Evolutionary conservation across 1,139 yeast species (phyloP), one percentile per base, ranked within the genome.

Genomic region (Scheffersomyces lignicola): DNA sequence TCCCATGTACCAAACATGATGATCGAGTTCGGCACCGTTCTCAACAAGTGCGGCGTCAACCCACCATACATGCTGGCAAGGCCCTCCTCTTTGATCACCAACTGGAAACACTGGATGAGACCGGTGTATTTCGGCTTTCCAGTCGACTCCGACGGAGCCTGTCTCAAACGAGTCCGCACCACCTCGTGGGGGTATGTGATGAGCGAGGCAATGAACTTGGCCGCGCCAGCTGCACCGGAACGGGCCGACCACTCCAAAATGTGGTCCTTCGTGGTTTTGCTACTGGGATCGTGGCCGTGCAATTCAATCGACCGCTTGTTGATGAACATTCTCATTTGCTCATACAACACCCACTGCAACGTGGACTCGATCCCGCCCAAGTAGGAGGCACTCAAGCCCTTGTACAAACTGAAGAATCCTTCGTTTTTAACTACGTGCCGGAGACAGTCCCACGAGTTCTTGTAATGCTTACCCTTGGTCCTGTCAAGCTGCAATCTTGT

Each of bases 1-100:
- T 94, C 99, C 97, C 98, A 94, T 2, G 98, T 90, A 24, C 99
- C 98, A 69, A 94, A 94, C 97, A 94, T 92, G 46, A 94, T 90
- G 56, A 94, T 89, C 49, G 96, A 87, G 60, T 92, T 94, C 2
- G 99, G 99, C 32, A 94, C 98, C 0, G 98, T 94, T 61, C 98
- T 78, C 63, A 94, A 75, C 51, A 94, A 69, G 62, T 94, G 99
- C 3, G 98, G 97, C 2, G 98, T 92, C 54, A 94, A 71, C 1
- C 99, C 99, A 40, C 99, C 96, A 55, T 94, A 94, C 90, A 94
- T 85, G 27, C 96, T 85, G 3, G 76, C 81, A 36, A 92, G 61
- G 0, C 99, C 98, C 64, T 94, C 98, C 55, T 92, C 97, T 52
- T 83, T 86, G 14, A 87, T 65, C 12, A 94, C 80, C 27, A 89